These are phyloP conservation scores for Cadophora gregata DNA, from an alignment of 2,329 filamentous ascomycete genomes.

Conservation along the genomic window DNA sequence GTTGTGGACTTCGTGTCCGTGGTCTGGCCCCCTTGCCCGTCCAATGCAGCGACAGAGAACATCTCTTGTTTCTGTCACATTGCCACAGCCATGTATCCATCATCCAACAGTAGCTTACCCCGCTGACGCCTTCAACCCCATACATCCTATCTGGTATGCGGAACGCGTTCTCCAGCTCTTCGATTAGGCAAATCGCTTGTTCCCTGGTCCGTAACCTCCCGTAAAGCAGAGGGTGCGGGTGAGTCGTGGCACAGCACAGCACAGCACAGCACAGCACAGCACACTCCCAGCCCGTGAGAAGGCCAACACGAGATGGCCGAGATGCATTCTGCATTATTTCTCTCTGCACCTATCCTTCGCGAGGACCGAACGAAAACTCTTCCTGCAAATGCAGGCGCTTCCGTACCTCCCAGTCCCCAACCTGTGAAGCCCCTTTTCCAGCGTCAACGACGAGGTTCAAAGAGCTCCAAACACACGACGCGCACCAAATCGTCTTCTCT, in stretches of 20 bases:
- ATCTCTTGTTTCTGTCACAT: background rate
- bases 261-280: background rate
- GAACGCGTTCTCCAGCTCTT: slow-evolving; percentile 27
- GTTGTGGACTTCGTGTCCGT: background rate
- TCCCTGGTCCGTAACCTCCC: background rate
- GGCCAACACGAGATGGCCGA: slow-evolving; percentile 35
- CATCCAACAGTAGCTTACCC: slow-evolving; percentile 6
- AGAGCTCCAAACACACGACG: slow-evolving; percentile 27
- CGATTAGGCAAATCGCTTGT: slow-evolving; percentile 22
- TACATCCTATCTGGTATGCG: slow-evolving; percentile 16
- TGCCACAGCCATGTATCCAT: slow-evolving; percentile 9
- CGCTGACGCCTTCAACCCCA: slow-evolving; percentile 5
- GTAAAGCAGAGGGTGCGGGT: background rate
- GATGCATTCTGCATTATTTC: slow-evolving; percentile 36
- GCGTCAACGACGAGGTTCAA: slow-evolving; percentile 21
- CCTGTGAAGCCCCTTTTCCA: slow-evolving; percentile 32
- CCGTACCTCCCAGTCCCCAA: slow-evolving; percentile 32
- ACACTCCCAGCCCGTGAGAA: background rate
- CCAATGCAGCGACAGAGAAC: background rate
- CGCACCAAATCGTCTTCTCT: slow-evolving; percentile 13
- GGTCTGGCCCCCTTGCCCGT: background rate
- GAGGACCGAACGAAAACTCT: slow-evolving; percentile 33
- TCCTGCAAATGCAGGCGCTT: slow-evolving; percentile 35
- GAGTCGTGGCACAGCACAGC: slow-evolving; percentile 16
- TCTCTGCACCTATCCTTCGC: slow-evolving; percentile 35